Evolutionary conservation across 495 filamentous ascomycete genomes (phyloP), one percentile per base, ranked within the genome.

Genomic region (Penicillium paradoxum): DNA sequence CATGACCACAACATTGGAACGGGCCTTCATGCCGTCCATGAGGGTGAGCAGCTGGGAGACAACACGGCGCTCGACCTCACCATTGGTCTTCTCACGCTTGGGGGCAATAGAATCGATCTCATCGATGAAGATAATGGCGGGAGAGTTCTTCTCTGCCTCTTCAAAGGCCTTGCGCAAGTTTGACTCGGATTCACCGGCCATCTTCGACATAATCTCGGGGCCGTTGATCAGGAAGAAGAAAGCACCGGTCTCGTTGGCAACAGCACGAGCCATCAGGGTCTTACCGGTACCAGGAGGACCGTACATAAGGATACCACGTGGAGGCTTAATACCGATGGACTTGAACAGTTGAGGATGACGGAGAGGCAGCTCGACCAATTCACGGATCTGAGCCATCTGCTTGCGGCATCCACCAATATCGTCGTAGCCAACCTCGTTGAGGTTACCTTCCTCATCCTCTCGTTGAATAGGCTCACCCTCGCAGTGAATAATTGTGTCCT

Each of bases 151-250:
- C 79, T 98, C 92, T 30, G 92, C 92, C 77, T 98, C 93, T 69
- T 98, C 92, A 62, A 98, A 98, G 11, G 92, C 92, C 75, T 97
- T 97, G 59, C 92, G 85, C 41, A 98, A 73, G 71, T 98, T 98
- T 38, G 91, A 96, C 71, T 97, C 92, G 45, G 92, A 97, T 70
- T 97, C 92, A 80, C 92, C 92, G 30, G 92, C 92, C 92, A 97
- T 97, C 82, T 97, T 97, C 40, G 91, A 96, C 92, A 97, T 97
- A 76, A 97, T 96, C 72, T 97, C 92, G 27, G 92, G 92, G 54
- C 90, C 92, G 75, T 97, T 97, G 82, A 97, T 97, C 29, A 98
- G 75, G 83, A 98, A 98, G 80, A 98, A 98, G 78, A 98, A 98
- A 17, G 90, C 90, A 61, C 92, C 92, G 29, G 92, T 98, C 79